These are phyloP conservation scores for Dictyostelium capitatum DNA, from an alignment of 78 protist species.

Conservation along the genomic window DNA sequence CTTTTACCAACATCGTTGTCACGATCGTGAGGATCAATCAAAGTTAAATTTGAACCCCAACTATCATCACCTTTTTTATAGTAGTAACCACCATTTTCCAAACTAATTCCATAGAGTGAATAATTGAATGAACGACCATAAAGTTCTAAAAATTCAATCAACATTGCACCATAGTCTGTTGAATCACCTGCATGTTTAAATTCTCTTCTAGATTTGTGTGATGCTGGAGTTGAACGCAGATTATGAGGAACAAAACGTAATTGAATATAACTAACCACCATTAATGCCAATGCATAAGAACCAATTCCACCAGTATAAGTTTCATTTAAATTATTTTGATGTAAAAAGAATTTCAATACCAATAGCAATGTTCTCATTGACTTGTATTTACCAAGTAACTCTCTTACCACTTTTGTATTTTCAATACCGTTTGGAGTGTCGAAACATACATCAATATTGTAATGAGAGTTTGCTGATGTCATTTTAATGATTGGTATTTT, in stretches of 20 bases:
- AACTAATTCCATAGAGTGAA: constrained; percentile 50
- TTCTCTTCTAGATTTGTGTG: not conserved
- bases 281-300: constrained; percentile 86
- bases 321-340: constrained; percentile 88
- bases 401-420: constrained; percentile 56
- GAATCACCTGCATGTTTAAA: constrained; percentile 57
- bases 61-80: constrained; percentile 21
- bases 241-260: constrained; percentile 45
- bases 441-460: constrained; percentile 83
- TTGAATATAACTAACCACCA: constrained; percentile 83
- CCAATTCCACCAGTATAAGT: constrained; percentile 94
- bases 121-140: constrained; percentile 59
- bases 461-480: constrained; percentile 6
- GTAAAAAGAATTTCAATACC: constrained; percentile 86
- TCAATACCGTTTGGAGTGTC: constrained; percentile 77
- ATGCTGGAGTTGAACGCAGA: not conserved
- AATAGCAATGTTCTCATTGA: constrained; percentile 66
- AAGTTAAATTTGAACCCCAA: constrained; percentile 37
- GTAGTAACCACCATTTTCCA: constrained; percentile 44
- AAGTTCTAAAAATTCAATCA: constrained; percentile 62
- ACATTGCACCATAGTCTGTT: constrained; percentile 71
- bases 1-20: constrained; percentile 76
- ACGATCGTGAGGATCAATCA: constrained; percentile 64
- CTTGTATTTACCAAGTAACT: constrained; percentile 36
- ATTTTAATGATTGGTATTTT: constrained; percentile 86